These are phyloP conservation scores for Xylariaceae sp. DNA, from an alignment of 2,329 filamentous ascomycete genomes.

Conservation along the genomic window DNA sequence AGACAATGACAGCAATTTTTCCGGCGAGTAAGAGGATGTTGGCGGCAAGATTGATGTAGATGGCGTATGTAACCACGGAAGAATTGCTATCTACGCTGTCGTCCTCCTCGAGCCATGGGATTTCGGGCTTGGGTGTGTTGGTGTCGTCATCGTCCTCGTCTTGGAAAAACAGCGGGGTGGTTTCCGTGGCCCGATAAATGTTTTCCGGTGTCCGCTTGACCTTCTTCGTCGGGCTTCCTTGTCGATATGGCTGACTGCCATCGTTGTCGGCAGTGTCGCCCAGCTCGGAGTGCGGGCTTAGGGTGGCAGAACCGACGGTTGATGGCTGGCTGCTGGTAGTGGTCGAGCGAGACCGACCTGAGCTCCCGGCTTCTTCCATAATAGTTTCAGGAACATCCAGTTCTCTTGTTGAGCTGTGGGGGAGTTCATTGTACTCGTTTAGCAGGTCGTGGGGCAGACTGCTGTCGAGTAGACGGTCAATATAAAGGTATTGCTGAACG, in stretches of 20 bases:
- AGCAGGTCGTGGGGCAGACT: constrained; percentile 87
- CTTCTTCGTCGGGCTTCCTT: constrained; percentile 37
- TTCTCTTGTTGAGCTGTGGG: constrained; percentile 48
- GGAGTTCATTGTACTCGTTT: constrained; percentile 74
- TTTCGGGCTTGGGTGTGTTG: constrained; percentile 43
- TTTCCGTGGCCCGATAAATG: constrained; percentile 72
- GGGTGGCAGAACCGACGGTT: not conserved
- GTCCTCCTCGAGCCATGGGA: constrained; percentile 67
- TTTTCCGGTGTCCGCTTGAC: constrained; percentile 78
- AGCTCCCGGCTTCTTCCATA: constrained; percentile 55
- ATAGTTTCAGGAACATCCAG: constrained; percentile 68
- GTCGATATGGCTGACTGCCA: constrained; percentile 10
- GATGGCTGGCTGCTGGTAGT: not conserved
- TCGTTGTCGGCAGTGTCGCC: constrained; percentile 5
- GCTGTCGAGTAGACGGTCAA: constrained; percentile 84
- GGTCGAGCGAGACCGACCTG: constrained; percentile 4
- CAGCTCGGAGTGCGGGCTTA: constrained; percentile 11
- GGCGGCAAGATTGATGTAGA: constrained; percentile 77
- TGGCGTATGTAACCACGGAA: constrained; percentile 75
- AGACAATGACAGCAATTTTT: constrained; percentile 70
- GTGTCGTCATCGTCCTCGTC: constrained; percentile 42
- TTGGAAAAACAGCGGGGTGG: constrained; percentile 54
- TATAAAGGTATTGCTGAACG: constrained; percentile 88
- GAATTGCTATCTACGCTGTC: constrained; percentile 66
- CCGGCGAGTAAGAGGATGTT: constrained; percentile 69